Conservation (phyloP, 2,329 filamentous ascomycete species). For the Curvularia spicifera region DNA sequence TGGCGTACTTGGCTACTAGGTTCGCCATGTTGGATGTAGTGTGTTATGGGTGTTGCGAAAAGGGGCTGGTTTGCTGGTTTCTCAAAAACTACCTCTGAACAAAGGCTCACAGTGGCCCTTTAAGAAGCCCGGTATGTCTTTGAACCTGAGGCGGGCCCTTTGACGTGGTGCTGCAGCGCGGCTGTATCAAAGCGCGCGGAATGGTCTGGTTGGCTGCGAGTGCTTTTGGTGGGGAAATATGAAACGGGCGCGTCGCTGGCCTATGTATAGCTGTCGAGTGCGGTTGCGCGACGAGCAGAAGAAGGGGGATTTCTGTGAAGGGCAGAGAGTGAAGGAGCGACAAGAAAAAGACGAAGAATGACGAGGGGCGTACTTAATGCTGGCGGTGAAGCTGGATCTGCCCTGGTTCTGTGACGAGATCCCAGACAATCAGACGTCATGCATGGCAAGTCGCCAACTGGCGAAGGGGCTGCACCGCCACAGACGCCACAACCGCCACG, state of each 20-base stretch:
- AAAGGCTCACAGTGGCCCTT: conserved; percentile 5
- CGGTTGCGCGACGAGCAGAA: conserved; percentile 26
- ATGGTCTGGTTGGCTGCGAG: conserved; percentile 44
- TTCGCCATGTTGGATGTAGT: conserved; percentile 51
- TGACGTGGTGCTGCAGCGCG: conserved; percentile 28
- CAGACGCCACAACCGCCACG: conserved; percentile 18
- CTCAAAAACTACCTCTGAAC: conserved; percentile 6
- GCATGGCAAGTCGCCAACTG: conserved; percentile 19
- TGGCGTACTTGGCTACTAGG: conserved; percentile 56
- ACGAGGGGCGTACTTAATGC: conserved; percentile 28
- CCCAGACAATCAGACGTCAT: conserved; percentile 29
- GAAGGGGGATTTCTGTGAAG: conserved; percentile 6
- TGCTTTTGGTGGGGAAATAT: conserved; percentile 33
- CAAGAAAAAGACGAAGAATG: conserved; percentile 3
- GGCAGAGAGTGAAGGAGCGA: conserved; percentile 14
- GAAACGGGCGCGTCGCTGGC: conserved; percentile 50
- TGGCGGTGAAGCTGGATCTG: conserved; percentile 30
- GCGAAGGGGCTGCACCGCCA: conserved; percentile 22
- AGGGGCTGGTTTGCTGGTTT: neutral
- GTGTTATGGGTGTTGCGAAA: conserved; percentile 4
- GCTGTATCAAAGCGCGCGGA: conserved; percentile 32
- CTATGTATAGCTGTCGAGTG: conserved; percentile 45
- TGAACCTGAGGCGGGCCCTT: conserved; percentile 13
- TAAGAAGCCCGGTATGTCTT: conserved; percentile 25
- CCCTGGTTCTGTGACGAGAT: conserved; percentile 37